Evolutionary conservation across 768 basidiomycete genomes (phyloP).

Genomic region (Terana coerulea): DNA sequence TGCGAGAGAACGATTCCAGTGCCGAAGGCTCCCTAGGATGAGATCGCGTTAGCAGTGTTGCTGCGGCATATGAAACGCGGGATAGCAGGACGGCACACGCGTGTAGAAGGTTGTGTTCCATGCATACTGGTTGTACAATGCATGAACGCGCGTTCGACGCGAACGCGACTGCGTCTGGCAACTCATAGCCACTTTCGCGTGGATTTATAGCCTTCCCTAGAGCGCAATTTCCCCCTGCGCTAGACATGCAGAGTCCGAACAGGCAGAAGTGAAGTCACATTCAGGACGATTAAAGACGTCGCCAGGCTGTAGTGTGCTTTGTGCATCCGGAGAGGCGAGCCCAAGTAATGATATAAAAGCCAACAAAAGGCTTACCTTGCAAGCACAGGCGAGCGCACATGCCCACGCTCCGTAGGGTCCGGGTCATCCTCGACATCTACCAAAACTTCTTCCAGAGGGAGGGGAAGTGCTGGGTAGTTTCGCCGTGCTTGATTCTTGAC

Average conservation of each 20-base stretch:
- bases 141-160: background rate
- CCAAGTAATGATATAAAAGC: background rate
- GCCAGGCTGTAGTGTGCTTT: no score
- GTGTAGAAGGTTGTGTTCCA: background rate
- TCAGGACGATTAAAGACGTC: no score
- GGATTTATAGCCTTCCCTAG: background rate
- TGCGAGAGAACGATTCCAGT: constrained; percentile 48
- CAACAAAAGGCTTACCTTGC: constrained; percentile 18
- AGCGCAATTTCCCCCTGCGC: no score
- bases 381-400: constrained; percentile 21
- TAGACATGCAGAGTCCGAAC: no score
- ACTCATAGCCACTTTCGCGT: background rate
- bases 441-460: background rate
- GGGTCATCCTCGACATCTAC: background rate
- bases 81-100: no score
- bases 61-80: no score
- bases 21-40: constrained; percentile 42
- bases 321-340: background rate
- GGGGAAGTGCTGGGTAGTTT: no score
- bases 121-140: background rate
- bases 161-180: background rate
- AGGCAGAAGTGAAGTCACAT: no score
- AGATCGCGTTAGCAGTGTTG: background rate
- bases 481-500: background rate
- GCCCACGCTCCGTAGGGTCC: constrained; percentile 10